Evolutionary conservation across 129 eudicot genomes (phyloP).

Genomic region (Flaveria ramosissima): DNA sequence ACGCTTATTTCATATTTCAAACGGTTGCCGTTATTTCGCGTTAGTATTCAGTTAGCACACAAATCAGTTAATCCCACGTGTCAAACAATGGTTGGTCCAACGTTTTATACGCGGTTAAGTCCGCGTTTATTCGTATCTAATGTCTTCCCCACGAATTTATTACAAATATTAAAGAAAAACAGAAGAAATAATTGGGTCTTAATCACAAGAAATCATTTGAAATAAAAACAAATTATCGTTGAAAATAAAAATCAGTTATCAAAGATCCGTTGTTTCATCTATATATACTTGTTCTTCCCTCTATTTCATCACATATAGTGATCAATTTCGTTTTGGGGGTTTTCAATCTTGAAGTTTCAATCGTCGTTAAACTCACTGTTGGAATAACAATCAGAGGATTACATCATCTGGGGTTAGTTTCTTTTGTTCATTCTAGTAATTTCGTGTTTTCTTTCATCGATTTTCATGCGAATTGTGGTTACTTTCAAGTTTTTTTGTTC

Average conservation of each 20-base stretch:
- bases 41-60: not conserved
- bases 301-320: conserved; percentile 21
- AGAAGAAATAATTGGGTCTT: conserved; percentile 17
- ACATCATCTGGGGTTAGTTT: conserved; percentile 40
- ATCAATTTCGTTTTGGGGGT: conserved; percentile 22
- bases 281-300: conserved; percentile 20
- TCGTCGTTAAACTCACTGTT: not conserved
- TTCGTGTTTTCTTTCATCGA: not conserved
- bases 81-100: not conserved
- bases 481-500: too few relatives aligned
- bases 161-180: too few relatives aligned
- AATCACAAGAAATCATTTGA: conserved; percentile 3
- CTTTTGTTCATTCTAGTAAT: not conserved
- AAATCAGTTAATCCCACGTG: conserved; percentile 26
- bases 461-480: not conserved
- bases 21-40: conserved; percentile 26
- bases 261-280: conserved; percentile 15
- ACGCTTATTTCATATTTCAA: too few relatives aligned
- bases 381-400: conserved; percentile 21
- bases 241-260: not conserved
- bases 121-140: too few relatives aligned
- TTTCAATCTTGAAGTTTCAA: conserved; percentile 1
- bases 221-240: conserved; percentile 5
- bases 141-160: too few relatives aligned
- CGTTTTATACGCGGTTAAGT: conserved; percentile 1